Base-by-base conservation (phyloP, 352 stramenopile genomes). In the Globisporangium carolinianum region DNA sequence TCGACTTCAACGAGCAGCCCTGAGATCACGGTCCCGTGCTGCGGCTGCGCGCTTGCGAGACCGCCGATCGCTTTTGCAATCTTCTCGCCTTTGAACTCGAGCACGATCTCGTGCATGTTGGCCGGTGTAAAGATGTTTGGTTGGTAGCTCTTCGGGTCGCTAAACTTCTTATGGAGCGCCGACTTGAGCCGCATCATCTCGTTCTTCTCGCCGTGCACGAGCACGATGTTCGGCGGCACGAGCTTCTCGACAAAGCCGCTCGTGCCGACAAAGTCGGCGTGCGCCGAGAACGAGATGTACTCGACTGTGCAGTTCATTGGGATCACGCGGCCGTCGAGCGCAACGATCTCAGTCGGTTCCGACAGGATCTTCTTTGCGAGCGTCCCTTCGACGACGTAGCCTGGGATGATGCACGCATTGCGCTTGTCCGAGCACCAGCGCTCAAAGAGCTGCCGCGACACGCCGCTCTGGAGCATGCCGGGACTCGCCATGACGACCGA, bases 331-430 rank as follows among this genome's bases (percentile, higher is more conserved):
- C 94, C 95, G 66, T 98, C 94, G 53, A 98, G 72, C 1, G 91
- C 95, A 0, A 95, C 87, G 56, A 99, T 97, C 68, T 98, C 95
- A 32, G 96, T 97, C 8, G 95, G 95, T 60, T 98, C 89, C 0
- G 82, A 95, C 55, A 98, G 76, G 61, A 99, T 96, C 67, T 98
- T 97, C 66, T 98, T 99, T 2, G 96, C 96, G 7, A 99, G 70
- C 4, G 96, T 99, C 50, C 97, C 96, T 69, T 99, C 97, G 0
- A 99, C 96, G 35, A 97, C 95, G 70, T 99, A 99, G 42, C 98
- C 98, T 32, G 98, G 96, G 69, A 99, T 98, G 50, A 99, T 83
- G 50, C 98, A 97, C 11, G 95, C 97, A 69, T 99, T 99, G 53
- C 96, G 97, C 38, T 97, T 97, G 73, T 99, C 96, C 11, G 84